Conservation (phyloP, 2,329 filamentous ascomycete species). For the Epichloe hybrida region DNA sequence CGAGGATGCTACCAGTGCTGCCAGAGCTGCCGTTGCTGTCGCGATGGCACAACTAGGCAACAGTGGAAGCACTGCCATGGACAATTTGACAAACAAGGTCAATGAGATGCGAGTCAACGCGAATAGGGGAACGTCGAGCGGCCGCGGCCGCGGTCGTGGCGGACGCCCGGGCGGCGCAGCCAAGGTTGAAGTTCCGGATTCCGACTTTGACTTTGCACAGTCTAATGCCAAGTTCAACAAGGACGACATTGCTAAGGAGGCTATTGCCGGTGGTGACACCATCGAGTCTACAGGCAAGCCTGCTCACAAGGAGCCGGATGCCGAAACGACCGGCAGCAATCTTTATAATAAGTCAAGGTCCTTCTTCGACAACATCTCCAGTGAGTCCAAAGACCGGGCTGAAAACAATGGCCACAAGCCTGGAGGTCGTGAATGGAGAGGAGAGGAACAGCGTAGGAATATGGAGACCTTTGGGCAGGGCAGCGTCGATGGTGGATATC, state of each 20-base stretch:
- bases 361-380: constrained; percentile 98
- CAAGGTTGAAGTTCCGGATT: constrained; percentile 78
- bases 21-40: constrained; percentile 63
- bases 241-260: constrained; percentile 63
- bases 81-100: constrained; percentile 62
- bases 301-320: constrained; percentile 24
- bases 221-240: constrained; percentile 36
- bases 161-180: constrained; percentile 28
- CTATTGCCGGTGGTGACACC: constrained; percentile 62
- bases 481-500: constrained; percentile 71
- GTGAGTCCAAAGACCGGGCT: constrained; percentile 78
- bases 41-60: constrained; percentile 60
- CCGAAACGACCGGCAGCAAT: constrained; percentile 24
- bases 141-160: constrained; percentile 37
- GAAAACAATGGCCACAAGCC: constrained; percentile 54
- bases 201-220: constrained; percentile 80
- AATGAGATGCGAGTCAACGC: constrained; percentile 63
- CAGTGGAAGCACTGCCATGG: constrained; percentile 37
- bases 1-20: constrained; percentile 58
- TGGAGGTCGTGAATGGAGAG: constrained; percentile 78
- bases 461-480: constrained; percentile 97
- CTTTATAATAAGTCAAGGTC: constrained; percentile 79
- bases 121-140: constrained; percentile 31
- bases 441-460: constrained; percentile 87
- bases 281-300: constrained; percentile 34